Evolutionary conservation across 208 protist genomes (phyloP), one percentile per base, ranked within the genome.

Genomic region (Trypanosoma scelopori): DNA sequence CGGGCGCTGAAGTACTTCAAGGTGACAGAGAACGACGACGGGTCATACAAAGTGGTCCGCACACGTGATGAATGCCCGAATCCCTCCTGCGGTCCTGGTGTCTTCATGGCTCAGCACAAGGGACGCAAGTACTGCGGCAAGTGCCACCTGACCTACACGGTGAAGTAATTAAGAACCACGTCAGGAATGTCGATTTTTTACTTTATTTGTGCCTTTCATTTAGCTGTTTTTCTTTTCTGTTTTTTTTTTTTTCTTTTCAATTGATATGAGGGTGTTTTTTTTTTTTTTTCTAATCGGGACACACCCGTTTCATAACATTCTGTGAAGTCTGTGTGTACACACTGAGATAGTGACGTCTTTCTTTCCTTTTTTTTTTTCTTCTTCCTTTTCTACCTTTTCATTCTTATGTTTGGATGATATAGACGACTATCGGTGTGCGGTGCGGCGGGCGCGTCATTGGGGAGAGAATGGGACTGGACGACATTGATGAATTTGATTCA

Each of bases 1-100:
- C 96, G 97, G 60, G 94, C 98, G 27, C 96, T 99, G 64, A 99
- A 99, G 91, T 99, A 98, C 97, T 99, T 99, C 94, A 98, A 98
- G 87, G 94, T 99, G 50, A 97, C 85, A n/a, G 93, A 98, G 78
- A 90, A 94, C 76, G 93, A 98, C 65, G 96, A 99, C 78, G 94
- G 91, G 69, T 94, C 91, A 75, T 98, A 94, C 82, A 98, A 97
- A 82, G 92, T 99, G 71, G 95, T 94, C 69, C 92, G 93, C 79
- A 93, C 97, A 20, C 90, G 97, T 51, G 78, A 90, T 62, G 97
- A 99, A 88, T 99, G 98, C 93, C 84, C 86, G 46, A 66, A 95
- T 81, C 83, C 84, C 22, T 72, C 83, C 51, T 99, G 98, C 85
- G 98, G 98, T 60, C 89, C 98, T 51, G 98, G 98, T 74, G 84